Evolutionary conservation across 345 rosid genomes (phyloP).

Genomic region (Cardamine chenopodiifolia): DNA sequence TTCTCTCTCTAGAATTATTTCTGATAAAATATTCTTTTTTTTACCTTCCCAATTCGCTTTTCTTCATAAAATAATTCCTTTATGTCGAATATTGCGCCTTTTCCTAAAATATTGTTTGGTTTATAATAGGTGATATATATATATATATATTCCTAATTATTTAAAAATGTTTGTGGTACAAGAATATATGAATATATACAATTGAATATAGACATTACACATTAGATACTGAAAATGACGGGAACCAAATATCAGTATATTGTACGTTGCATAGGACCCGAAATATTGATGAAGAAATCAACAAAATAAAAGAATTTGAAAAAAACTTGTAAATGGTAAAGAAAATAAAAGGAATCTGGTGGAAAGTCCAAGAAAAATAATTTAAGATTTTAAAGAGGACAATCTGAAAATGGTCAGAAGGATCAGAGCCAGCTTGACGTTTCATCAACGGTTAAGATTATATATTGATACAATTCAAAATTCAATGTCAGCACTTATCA

Average conservation of each 20-base stretch:
- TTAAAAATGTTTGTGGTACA: not conserved
- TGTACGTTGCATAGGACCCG: not conserved
- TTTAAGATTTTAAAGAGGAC: conserved; percentile 12
- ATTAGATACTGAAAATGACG: conserved; percentile 24
- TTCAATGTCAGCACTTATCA: conserved; percentile 28
- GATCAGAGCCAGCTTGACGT: conserved; percentile 41
- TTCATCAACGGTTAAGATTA: conserved; percentile 19
- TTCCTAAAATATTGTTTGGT: not conserved
- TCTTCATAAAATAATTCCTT: not conserved
- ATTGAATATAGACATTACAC: not conserved
- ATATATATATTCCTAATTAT: not conserved
- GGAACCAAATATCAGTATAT: conserved; percentile 16
- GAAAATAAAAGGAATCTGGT: conserved; percentile 29
- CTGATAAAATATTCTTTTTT: conserved; percentile 3
- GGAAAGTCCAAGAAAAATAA: conserved; percentile 29
- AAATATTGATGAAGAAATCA: conserved; percentile 2
- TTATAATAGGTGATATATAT: not conserved
- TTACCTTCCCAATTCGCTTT: not conserved
- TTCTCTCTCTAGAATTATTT: conserved; percentile 3
- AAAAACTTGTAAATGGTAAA: not conserved
- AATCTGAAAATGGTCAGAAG: conserved; percentile 36
- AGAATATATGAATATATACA: not conserved
- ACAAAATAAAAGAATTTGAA: not conserved
- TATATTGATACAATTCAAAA: not conserved
- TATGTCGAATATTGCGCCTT: conserved; percentile 28